Evolutionary conservation across 2,329 filamentous ascomycete genomes (phyloP), one percentile per base, ranked within the genome.

Genomic region (Colletotrichum sublineola): DNA sequence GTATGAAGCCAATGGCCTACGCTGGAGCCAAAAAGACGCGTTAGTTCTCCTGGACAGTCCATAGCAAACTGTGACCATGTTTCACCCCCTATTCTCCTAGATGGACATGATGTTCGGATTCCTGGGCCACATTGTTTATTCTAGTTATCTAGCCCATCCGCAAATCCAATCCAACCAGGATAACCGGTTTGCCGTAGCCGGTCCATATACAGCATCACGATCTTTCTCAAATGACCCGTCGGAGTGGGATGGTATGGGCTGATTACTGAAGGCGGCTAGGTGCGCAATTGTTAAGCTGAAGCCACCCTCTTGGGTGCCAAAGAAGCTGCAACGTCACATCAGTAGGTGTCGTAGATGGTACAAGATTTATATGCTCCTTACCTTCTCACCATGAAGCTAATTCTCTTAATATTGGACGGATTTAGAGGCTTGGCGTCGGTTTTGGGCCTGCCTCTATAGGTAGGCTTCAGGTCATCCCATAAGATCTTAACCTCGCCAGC

Each of bases 341-440:
- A 61, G 31, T 70, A 55, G 48, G 70, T 15, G 18, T 40, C 53
- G 56, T n/a, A 57, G 29, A 57, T 12, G 44, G 31, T 20, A 14
- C 20, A 56, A 61, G 15, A 60, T 29, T 29, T 18, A 12, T 31
- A 56, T 7, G n/a, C 11, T 5, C 78, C 84, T 71, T 81, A 94
- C 93, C 94, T 96, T 79, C 94, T 84, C 86, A 93, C 93, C 94
- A 96, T 95, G 71, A 96, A 85, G 63, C 90, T 91, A 40, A 96
- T 84, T 58, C 92, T 86, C 81, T 89, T 92, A 50, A 96, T 84
- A 55, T 84, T 83, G 60, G 84, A 84, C 74, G 88, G 77, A 76
- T 94, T 84, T 75, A 96, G 79, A 6, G 87, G 85, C 68, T 85
- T 80, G 0, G 88, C 88, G 81, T 92, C 90, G 24, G 87, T 81